Evolutionary conservation across 1,284 basidiomycete genomes (phyloP).

Genomic region (Ganoderma lucidum): DNA sequence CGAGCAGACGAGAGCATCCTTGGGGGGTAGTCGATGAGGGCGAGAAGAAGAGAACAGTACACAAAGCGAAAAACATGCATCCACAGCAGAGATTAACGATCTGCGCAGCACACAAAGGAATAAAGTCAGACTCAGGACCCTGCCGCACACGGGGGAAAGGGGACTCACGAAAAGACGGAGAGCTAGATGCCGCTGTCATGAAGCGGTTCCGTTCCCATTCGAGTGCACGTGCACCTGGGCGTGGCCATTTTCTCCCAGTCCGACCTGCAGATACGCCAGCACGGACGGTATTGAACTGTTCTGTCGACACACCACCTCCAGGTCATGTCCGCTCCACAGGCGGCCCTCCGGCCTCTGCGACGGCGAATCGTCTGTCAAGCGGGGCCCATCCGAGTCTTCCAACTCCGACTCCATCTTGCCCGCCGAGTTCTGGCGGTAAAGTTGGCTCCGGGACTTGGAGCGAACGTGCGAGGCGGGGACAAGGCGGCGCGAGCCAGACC

Average conservation of each 20-base stretch:
- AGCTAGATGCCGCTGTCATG: conserved; percentile 20
- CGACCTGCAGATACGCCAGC: conserved; percentile 51
- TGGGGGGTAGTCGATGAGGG: neutral
- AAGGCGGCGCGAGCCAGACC: conserved; percentile 22
- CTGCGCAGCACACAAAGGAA: neutral
- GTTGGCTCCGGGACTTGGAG: conserved; percentile 74
- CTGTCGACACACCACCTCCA: conserved; percentile 74
- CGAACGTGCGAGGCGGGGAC: conserved; percentile 53
- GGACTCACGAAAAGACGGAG: conserved; percentile 25
- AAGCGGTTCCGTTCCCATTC: conserved; percentile 27
- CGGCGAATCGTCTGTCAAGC: conserved; percentile 41
- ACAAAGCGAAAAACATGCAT: conserved; percentile 35
- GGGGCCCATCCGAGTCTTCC: conserved; percentile 36
- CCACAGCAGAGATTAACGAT: conserved; percentile 32
- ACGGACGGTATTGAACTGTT: conserved; percentile 74
- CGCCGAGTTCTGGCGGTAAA: conserved; percentile 66
- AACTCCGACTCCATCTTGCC: conserved; percentile 68
- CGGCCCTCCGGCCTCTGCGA: conserved; percentile 48
- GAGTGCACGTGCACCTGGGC: neutral
- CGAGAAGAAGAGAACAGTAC: conserved; percentile 17
- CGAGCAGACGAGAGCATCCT: neutral
- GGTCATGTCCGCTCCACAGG: conserved; percentile 71
- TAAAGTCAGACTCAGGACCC: neutral
- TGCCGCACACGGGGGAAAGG: neutral
- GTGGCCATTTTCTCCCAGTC: conserved; percentile 24